These are phyloP conservation scores for Corymbia maculata DNA, from an alignment of 345 rosid species.

Conservation along the genomic window DNA sequence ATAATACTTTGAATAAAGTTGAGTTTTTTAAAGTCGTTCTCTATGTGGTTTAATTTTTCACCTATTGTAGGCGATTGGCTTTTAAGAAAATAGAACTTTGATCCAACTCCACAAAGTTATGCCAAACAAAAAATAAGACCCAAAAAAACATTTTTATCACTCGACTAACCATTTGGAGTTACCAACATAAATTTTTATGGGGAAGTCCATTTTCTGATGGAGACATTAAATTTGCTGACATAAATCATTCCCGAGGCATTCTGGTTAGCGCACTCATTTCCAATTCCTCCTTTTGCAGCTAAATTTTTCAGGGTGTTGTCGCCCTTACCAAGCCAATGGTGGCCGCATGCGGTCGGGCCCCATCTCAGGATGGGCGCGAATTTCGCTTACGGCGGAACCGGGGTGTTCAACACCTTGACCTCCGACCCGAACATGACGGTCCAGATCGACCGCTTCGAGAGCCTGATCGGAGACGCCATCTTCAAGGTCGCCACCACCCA, in stretches of 20 bases:
- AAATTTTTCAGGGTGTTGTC: neutral
- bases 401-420: slow-evolving; percentile 12
- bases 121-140: neutral
- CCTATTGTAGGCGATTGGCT: neutral
- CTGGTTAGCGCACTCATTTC: neutral
- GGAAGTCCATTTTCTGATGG: neutral
- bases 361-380: slow-evolving; percentile 9
- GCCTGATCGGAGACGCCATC: neutral
- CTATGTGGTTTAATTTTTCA: neutral
- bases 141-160: neutral
- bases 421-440: slow-evolving; percentile 15
- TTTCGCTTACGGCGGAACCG: slow-evolving; percentile 29
- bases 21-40: neutral
- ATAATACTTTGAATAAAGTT: neutral
- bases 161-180: neutral
- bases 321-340: neutral
- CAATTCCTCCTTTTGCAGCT: neutral
- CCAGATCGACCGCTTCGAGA: slow-evolving; percentile 14
- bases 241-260: neutral
- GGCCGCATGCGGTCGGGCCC: neutral
- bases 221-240: neutral
- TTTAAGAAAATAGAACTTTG: neutral
- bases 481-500: neutral
- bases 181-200: neutral
- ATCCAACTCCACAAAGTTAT: neutral